A percentile compares a stretch with the other conserved stretches of the same genome.
Conservation (phyloP, 257 asterid genomes). For the Mentha longifolia region DNA sequence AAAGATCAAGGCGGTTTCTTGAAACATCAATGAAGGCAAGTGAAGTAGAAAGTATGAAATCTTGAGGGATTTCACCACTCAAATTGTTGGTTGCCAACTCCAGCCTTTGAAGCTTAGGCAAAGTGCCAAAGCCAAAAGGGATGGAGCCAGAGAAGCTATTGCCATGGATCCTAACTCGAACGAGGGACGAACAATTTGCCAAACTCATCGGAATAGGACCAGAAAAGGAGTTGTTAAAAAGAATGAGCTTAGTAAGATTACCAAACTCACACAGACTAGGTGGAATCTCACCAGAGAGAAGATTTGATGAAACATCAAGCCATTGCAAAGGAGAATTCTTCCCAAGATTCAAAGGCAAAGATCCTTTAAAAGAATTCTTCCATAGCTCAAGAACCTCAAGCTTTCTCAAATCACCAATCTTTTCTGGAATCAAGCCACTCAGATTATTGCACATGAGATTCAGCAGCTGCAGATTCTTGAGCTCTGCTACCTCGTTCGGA, state of each 20-base stretch:
- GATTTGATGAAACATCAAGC: constrained; percentile 81
- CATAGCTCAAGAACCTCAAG: constrained; percentile 74
- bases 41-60: constrained; percentile 57
- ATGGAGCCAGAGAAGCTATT: constrained; percentile 66
- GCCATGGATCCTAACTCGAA: constrained; percentile 69
- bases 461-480: constrained; percentile 66
- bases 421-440: constrained; percentile 57
- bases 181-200: constrained; percentile 63
- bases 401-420: constrained; percentile 50
- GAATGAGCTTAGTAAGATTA: constrained; percentile 75
- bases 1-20: constrained; percentile 50
- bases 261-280: constrained; percentile 57
- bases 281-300: constrained; percentile 67
- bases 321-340: constrained; percentile 56
- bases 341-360: constrained; percentile 67
- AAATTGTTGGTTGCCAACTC: constrained; percentile 65
- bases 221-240: constrained; percentile 72
- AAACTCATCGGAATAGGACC: constrained; percentile 67
- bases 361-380: constrained; percentile 61
- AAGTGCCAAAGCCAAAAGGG: constrained; percentile 69
- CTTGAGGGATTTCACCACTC: constrained; percentile 69
- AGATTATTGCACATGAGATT: constrained; percentile 72
- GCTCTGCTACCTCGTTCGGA: constrained; percentile 56
- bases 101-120: constrained; percentile 63
- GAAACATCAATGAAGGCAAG: constrained; percentile 74